Base-by-base conservation (phyloP, 1,284 basidiomycete genomes). In the Tremellales sp. region DNA sequence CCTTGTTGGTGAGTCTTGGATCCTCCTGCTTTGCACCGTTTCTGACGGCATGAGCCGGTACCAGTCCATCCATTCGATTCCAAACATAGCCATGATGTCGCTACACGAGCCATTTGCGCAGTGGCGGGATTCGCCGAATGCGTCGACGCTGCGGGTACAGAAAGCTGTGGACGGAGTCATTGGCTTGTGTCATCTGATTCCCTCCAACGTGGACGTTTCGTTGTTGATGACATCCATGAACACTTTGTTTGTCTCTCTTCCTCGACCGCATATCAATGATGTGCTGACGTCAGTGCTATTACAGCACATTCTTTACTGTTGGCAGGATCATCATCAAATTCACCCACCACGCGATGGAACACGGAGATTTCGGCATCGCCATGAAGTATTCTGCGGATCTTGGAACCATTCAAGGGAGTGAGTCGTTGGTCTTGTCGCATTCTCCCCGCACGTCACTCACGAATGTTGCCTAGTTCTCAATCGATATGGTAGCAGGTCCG, bases 51-150 rank as follows among this genome's bases (percentile, higher is more conserved):
- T 22, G 10, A 34, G 32, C 37, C 42, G 27, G 43, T 18, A 33
- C 16, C 14, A 59, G 47, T 45, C 54, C 19, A 48, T 69, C 6
- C 66, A 71, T 47, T 50, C 68, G 22, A 51, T 65, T 16, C 68
- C 68, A 9, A 61, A 67, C 37, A 45, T 68, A 22, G 57, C 63
- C 1, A 36, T 60, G 9, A 35, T 56, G 26, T 34, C 66, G 1
- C 40, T 71, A 12, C 51, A 66, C 43, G 67, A 71, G 54, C 60
- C 57, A 4, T 68, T 71, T 45, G 43, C 63, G 24, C 51, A 61
- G 25, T 61, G 56, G 57, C 27, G 28, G 13, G 47, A 55, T 7
- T 46, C 47, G 0, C 48, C 51, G 25, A 49, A 53, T 38, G 35
- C 50, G 0, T 43, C 58, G 5, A 29, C 56, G 13, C 48, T 43